Base-by-base conservation (phyloP, 2,329 filamentous ascomycete genomes). In the Pseudopithomyces chartarum region DNA sequence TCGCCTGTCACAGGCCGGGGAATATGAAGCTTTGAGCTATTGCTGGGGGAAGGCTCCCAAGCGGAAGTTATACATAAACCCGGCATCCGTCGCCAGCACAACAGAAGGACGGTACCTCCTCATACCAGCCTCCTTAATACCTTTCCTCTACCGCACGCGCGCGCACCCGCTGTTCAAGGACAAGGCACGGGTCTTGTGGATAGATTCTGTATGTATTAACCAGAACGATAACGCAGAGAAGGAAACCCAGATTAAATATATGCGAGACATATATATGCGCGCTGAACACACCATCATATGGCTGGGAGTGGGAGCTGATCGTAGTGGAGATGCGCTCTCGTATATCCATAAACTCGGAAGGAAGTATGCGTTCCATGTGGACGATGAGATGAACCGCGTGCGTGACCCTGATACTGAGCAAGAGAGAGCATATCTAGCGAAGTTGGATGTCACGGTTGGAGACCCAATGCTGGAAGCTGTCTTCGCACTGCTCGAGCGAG, bases 191-290 rank as follows among this genome's bases (percentile, higher is more conserved):
- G 47, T 47, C 1, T 17, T 59, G 1, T 61, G 59, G 56, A 46
- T 61, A 1, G 58, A 60, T 22, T 47, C 32, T 15, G 47, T 60
- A 15, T 60, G 58, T 32, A 55, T 60, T 26, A 52, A 61, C 32
- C 59, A 61, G 45, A 20, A 22, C 2, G 44, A 59, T 23, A 13
- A 39, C 1, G 44, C 29, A 13, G 59, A 61, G 34, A 61, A 57
- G 34, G 46, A 52, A 17, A 6, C n/a, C 5, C 59, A 61, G n/a
- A 54, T 61, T 2, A 20, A 38, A 10, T 34, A 36, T 3, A 61
- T 61, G 59, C 42, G 53, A 23, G 45, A 56, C 33, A 56, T 59
- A 22, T 59, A 59, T 26, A 13, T 17, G 13, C 13, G 49, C 2
- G 59, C 59, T 1, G 13, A 36, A 47, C 38, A 17, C 23, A 34